phyloP scores from a whole-genome alignment of 192 early-diverging fungal genomes.

The Backusella mclennaniae region DNA sequence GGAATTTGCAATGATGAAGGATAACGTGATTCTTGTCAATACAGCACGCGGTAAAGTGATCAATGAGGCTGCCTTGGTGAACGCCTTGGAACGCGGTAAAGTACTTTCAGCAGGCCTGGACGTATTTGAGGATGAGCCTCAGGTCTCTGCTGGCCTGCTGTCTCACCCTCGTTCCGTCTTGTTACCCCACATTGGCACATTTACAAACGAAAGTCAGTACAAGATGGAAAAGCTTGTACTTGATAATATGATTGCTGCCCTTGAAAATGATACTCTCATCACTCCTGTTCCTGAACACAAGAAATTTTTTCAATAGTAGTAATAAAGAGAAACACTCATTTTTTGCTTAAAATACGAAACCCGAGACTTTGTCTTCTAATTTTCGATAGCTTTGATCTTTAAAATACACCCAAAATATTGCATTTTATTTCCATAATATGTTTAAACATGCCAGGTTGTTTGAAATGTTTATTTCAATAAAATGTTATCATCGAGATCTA shows the following conservation, averaged over 20 bases:
- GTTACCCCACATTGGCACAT: conserved; percentile 50
- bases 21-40: conserved; percentile 49
- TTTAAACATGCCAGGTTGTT: neutral
- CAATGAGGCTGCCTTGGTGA: conserved; percentile 48
- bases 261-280: conserved; percentile 26
- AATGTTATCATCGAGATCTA: neutral
- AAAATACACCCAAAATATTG: too few species aligned
- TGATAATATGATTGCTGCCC: conserved; percentile 35
- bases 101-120: conserved; percentile 35
- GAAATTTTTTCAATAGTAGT: conserved; percentile 15
- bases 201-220: conserved; percentile 38
- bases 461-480: conserved; percentile 1
- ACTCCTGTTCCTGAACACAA: conserved; percentile 41
- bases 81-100: conserved; percentile 48
- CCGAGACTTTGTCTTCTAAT: too few species aligned
- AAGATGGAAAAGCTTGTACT: conserved; percentile 47
- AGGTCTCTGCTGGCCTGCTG: conserved; percentile 42
- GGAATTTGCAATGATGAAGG: conserved; percentile 52
- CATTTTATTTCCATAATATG: neutral
- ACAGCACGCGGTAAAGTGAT: conserved; percentile 48
- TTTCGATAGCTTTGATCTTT: too few species aligned
- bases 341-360: too few species aligned
- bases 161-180: conserved; percentile 42
- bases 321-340: neutral
- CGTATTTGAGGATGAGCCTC: conserved; percentile 43